A percentile compares a stretch with the other conserved stretches of the same genome.
Evolutionary conservation across 2,329 filamentous ascomycete species (phyloP).

Genomic region (Albifimbria verrucaria): DNA sequence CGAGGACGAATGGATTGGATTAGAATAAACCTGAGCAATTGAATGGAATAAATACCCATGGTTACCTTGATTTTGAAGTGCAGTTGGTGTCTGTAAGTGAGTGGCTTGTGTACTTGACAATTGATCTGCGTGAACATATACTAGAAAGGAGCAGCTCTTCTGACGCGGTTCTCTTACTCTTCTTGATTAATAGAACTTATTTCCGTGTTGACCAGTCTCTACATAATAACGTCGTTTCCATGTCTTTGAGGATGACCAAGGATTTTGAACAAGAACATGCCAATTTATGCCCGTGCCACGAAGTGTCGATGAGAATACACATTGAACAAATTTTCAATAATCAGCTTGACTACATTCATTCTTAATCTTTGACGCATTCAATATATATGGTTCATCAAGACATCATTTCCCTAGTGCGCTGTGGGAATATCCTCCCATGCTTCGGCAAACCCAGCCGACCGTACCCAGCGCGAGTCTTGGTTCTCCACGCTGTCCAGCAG

Average conservation of each 20-base stretch:
- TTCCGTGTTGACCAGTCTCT: no score
- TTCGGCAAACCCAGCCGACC: constrained; percentile 59
- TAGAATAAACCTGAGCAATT: constrained; percentile 35
- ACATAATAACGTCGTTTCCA: no score
- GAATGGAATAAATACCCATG: constrained; percentile 8
- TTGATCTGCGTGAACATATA: no score
- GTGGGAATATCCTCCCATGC: constrained; percentile 55
- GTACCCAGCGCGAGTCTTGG: constrained; percentile 54
- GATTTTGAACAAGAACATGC: constrained; percentile 7
- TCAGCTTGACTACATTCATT: neutral
- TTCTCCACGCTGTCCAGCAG: constrained; percentile 59
- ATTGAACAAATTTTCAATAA: neutral
- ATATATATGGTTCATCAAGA: neutral
- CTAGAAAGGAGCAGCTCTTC: no score
- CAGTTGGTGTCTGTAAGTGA: no score
- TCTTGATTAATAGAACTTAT: no score
- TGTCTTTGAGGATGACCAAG: no score
- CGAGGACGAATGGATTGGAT: constrained; percentile 44
- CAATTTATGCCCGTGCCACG: neutral
- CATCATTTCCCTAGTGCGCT: neutral
- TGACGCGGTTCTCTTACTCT: no score
- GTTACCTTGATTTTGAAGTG: constrained; percentile 12
- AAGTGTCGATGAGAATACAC: neutral
- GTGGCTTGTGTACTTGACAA: no score
- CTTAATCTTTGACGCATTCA: neutral